Evolutionary conservation across 164 flowering plant species (phyloP).

Genomic region (Liquidambar formosana): DNA sequence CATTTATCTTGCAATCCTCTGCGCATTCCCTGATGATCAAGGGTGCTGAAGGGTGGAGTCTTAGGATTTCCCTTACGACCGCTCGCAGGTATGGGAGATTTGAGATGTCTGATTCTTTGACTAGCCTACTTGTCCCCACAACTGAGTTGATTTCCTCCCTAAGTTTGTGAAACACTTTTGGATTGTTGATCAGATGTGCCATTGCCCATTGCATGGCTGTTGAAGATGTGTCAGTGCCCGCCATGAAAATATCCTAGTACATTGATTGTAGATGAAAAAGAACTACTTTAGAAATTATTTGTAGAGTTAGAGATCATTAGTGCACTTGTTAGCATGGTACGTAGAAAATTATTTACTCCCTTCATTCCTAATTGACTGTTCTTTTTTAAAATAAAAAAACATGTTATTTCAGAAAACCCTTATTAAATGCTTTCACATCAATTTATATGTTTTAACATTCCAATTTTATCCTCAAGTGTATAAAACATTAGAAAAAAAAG

Average conservation of each 20-base stretch:
- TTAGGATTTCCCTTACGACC: slow-evolving; percentile 29
- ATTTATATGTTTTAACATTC: too few species aligned
- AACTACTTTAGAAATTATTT: too few species aligned
- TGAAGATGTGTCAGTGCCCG: slow-evolving; percentile 32
- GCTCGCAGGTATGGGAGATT: slow-evolving; percentile 36
- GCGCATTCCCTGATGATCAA: slow-evolving; percentile 33
- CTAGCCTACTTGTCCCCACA: slow-evolving; percentile 26
- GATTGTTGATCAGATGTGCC: slow-evolving; percentile 35
- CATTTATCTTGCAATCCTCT: slow-evolving; percentile 26
- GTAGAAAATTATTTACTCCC: too few species aligned
- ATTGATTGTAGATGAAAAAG: too few species aligned
- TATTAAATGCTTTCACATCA: too few species aligned
- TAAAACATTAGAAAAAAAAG: too few species aligned
- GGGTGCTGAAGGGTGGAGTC: slow-evolving; percentile 44
- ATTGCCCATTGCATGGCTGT: slow-evolving; percentile 41
- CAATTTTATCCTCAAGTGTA: too few species aligned
- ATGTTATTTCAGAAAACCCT: too few species aligned
- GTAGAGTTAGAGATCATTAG: too few species aligned
- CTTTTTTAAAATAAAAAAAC: too few species aligned
- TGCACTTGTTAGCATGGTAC: too few species aligned
- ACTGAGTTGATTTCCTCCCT: slow-evolving; percentile 34
- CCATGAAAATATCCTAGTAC: slow-evolving; percentile 33
- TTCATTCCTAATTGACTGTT: too few species aligned
- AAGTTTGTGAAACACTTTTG: slow-evolving; percentile 22
- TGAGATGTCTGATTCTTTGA: slow-evolving; percentile 34